phyloP scores from a whole-genome alignment of 371 early-diverging fungal species.

The Dinochytrium kinnereticum region DNA sequence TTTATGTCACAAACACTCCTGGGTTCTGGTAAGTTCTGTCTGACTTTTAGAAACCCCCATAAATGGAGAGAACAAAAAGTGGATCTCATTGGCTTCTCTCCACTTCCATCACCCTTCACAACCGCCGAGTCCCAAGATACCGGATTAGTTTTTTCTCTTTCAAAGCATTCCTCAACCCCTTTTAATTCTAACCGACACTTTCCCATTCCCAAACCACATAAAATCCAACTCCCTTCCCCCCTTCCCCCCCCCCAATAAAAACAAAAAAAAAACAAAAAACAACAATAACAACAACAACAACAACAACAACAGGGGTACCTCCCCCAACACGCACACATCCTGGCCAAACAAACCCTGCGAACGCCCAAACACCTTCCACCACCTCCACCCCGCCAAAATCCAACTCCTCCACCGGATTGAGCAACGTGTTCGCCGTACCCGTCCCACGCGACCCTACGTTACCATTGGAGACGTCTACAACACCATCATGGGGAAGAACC shows the following conservation, averaged over 20 bases:
- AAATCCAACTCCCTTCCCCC: too few species aligned
- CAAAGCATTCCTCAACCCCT: too few species aligned
- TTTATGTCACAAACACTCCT: constrained; percentile 31
- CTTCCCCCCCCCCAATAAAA: background rate
- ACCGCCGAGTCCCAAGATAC: too few species aligned
- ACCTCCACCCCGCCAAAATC: constrained; percentile 48
- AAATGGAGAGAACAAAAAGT: too few species aligned
- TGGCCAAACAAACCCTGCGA: constrained; percentile 50
- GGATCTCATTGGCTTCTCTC: too few species aligned
- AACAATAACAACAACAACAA: too few species aligned
- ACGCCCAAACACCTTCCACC: constrained; percentile 54
- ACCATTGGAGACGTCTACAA: background rate
- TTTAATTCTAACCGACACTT: too few species aligned
- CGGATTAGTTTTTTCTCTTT: too few species aligned
- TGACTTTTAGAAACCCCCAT: too few species aligned
- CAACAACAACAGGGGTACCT: constrained; percentile 1
- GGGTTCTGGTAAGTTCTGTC: constrained; percentile 35
- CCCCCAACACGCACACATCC: constrained; percentile 43
- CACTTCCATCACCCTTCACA: too few species aligned
- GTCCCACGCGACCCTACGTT: constrained; percentile 3
- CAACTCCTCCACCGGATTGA: constrained; percentile 46
- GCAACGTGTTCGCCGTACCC: constrained; percentile 13
- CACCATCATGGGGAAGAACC: background rate
- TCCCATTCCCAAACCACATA: too few species aligned
- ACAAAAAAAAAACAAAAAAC: too few species aligned